Base-by-base conservation (phyloP, 2,329 filamentous ascomycete species). In the Fusarium stilboides region DNA sequence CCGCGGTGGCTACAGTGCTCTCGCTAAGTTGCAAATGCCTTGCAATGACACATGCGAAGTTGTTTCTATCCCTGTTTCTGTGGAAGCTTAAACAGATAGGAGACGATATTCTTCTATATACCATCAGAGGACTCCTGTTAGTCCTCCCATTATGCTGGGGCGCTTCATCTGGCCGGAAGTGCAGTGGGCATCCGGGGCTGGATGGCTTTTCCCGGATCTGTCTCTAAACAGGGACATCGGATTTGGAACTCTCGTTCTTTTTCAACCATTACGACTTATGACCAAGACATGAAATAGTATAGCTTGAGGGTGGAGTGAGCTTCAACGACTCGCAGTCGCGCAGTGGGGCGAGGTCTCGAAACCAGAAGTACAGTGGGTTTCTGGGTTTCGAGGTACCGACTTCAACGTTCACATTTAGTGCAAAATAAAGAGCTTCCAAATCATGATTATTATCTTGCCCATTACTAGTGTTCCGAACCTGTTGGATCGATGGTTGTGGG, bases 1-100 rank as follows among this genome's bases (percentile, higher is more conserved):
- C 20, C 76, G 77, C 22, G 84, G 83, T n/a, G 85, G 84, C 1
- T 73, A 73, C 34, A 45, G 57, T 10, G 75, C 76, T 2, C 61
- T 79, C 5, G 61, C 68, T 7, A 69, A 74, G 54, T 19, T 77
- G 39, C 71, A 72, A 34, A 74, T 77, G 53, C 75, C 74, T 3
- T 71, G 68, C 15, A 73, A 74, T 17, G 63, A 57, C n/a, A 65
- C 72, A 1, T 75, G 74, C 53, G 74, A 71, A 24, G 57, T 74
- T 37, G 62, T 74, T 15, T 47, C 50, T 9, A 42, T 68, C 7
- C 70, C 70, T 2, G 65, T 75, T 12, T 69, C 70, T 8, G 67
- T 76, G 3, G 67, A 77, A 39, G 75, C 70, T 12, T 77, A 55
- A 58, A 15, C 13, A 10, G 17, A 31, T 2, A 49, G 14, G 4